Percentiles rank a stretch among this genome's conserved stretches.
Conservation (phyloP, 2,329 filamentous ascomycete species). For the Cadophora sp. region DNA sequence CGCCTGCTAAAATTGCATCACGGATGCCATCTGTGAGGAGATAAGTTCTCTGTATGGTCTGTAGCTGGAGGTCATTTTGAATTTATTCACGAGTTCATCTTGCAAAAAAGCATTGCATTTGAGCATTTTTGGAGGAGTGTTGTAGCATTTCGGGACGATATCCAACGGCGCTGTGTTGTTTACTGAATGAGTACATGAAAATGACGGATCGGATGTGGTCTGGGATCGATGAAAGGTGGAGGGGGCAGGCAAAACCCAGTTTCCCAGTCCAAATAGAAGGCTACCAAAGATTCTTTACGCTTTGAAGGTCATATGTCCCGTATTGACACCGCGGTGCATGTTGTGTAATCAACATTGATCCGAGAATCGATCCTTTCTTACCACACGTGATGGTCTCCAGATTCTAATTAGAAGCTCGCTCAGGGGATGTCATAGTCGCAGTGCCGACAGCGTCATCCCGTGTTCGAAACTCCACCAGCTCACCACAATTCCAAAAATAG, state of each 20-base stretch:
- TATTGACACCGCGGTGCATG: background rate
- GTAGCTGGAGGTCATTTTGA: constrained; percentile 19
- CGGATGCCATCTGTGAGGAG: constrained; percentile 44
- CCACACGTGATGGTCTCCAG: constrained; percentile 13
- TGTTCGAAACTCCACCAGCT: constrained; percentile 4
- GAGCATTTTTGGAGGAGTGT: constrained; percentile 30
- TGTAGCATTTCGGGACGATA: constrained; percentile 33
- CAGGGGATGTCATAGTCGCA: constrained; percentile 1
- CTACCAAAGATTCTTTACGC: background rate
- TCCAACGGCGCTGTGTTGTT: constrained; percentile 31
- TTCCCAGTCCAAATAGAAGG: background rate
- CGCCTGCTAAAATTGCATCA: constrained; percentile 42
- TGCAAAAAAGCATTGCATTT: constrained; percentile 24
- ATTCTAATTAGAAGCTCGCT: background rate
- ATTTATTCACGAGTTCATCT: constrained; percentile 8
- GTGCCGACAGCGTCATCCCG: constrained; percentile 10
- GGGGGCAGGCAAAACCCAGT: background rate
- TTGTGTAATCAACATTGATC: background rate
- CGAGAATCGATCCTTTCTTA: background rate
- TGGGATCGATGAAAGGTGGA: background rate
- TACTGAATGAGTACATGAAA: constrained; percentile 8
- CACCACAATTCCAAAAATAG: constrained; percentile 18
- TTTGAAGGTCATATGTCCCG: background rate
- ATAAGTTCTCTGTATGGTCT: constrained; percentile 27
- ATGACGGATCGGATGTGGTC: background rate